A percentile compares a stretch with the other conserved stretches of the same genome.
These are phyloP conservation scores for Apophysomyces ossiformis DNA, from an alignment of 371 early-diverging fungal species.

Conservation along the genomic window DNA sequence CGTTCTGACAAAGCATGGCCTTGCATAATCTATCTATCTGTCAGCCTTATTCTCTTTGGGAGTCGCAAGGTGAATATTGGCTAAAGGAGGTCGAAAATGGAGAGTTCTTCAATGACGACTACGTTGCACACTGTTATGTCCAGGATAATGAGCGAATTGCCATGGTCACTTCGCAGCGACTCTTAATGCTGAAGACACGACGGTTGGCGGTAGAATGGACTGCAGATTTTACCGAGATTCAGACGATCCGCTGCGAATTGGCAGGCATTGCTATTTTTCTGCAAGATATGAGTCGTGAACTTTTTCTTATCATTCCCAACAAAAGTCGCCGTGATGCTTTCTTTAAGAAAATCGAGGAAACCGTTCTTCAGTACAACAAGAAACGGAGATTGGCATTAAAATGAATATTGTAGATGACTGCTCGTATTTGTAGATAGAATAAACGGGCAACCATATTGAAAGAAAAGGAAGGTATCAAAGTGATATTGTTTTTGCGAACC, in stretches of 20 bases:
- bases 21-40: neutral
- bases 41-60: conserved; percentile 76
- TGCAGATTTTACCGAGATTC: conserved; percentile 57
- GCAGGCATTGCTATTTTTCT: conserved; percentile 56
- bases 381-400: neutral
- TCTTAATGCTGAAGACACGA: conserved; percentile 71
- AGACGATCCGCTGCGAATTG: conserved; percentile 48
- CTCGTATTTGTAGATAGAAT: no score
- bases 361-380: conserved; percentile 42
- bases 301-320: conserved; percentile 66
- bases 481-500: no score
- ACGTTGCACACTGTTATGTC: conserved; percentile 83
- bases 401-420: no score
- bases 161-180: conserved; percentile 70
- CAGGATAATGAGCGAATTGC: conserved; percentile 76
- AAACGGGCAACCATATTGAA: no score
- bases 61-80: conserved; percentile 92
- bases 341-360: conserved; percentile 62
- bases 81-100: conserved; percentile 84
- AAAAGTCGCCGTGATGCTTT: conserved; percentile 61
- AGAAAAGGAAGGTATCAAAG: no score
- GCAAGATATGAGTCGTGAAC: conserved; percentile 52
- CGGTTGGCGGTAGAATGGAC: conserved; percentile 75
- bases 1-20: neutral
- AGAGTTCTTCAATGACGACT: conserved; percentile 78